phyloP scores from a whole-genome alignment of 495 filamentous ascomycete species.

The Podospora anserina region DNA sequence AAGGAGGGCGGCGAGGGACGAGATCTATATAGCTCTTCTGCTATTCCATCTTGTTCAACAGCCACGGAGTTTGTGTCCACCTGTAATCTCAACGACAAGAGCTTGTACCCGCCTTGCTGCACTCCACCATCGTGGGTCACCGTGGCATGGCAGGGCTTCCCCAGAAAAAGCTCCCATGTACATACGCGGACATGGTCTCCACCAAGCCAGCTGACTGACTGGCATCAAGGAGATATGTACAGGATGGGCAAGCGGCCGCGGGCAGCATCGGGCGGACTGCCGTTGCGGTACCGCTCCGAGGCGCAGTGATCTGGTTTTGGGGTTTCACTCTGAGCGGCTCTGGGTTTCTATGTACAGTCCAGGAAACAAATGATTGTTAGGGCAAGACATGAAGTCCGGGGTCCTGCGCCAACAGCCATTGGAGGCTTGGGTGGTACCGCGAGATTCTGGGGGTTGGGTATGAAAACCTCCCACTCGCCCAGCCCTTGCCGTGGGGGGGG shows the following conservation, averaged over 20 bases:
- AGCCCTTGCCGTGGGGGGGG: neutral
- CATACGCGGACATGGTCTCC: neutral
- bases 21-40: conserved; percentile 9
- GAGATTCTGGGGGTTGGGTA: neutral
- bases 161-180: conserved; percentile 4
- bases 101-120: conserved; percentile 5
- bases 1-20: neutral
- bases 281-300: conserved; percentile 9
- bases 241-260: conserved; percentile 25
- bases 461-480: neutral
- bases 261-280: conserved; percentile 8
- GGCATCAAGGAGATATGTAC: conserved; percentile 26
- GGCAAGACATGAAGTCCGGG: neutral
- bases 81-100: conserved; percentile 3
- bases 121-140: neutral
- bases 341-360: neutral
- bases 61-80: neutral
- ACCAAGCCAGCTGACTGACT: conserved; percentile 24
- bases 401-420: neutral
- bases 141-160: conserved; percentile 3
- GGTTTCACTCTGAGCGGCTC: neutral
- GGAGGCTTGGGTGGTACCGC: neutral
- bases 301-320: neutral
- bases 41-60: neutral
- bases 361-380: neutral